These are phyloP conservation scores for Pichia phayaonensis DNA, from an alignment of 805 yeast species.

Conservation along the genomic window DNA sequence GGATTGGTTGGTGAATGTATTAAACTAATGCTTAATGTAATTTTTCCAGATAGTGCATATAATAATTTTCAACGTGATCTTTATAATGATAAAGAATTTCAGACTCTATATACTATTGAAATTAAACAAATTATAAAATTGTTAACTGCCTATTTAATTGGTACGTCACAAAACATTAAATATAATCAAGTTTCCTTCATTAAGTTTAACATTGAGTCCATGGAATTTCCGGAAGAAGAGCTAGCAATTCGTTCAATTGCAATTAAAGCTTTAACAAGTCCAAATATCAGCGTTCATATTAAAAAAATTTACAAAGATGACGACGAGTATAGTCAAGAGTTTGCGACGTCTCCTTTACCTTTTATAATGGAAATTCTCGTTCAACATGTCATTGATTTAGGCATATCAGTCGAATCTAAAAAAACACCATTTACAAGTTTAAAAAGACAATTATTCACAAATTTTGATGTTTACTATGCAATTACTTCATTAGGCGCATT, in stretches of 20 bases:
- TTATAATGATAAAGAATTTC: not conserved
- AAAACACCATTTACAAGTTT: conserved; percentile 17
- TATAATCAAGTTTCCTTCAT: conserved; percentile 18
- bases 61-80: not conserved
- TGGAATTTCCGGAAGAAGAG: conserved; percentile 12
- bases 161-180: conserved; percentile 21
- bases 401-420: conserved; percentile 11
- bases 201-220: conserved; percentile 15
- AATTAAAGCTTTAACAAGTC: conserved; percentile 36
- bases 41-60: conserved; percentile 4
- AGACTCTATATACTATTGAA: not conserved
- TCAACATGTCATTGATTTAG: conserved; percentile 26
- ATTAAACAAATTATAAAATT: conserved; percentile 11
- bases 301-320: conserved; percentile 28
- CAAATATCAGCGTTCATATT: conserved; percentile 34
- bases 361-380: conserved; percentile 42
- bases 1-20: conserved; percentile 4
- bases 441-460: conserved; percentile 23
- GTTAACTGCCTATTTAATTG: conserved; percentile 31
- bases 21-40: conserved; percentile 2
- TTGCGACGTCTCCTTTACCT: conserved; percentile 35
- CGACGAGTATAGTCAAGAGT: conserved; percentile 30
- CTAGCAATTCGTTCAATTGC: conserved; percentile 27
- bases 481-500: conserved; percentile 45
- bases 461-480: conserved; percentile 35